phyloP scores from a whole-genome alignment of 805 yeast species.

The Yamadazyma olivae region DNA sequence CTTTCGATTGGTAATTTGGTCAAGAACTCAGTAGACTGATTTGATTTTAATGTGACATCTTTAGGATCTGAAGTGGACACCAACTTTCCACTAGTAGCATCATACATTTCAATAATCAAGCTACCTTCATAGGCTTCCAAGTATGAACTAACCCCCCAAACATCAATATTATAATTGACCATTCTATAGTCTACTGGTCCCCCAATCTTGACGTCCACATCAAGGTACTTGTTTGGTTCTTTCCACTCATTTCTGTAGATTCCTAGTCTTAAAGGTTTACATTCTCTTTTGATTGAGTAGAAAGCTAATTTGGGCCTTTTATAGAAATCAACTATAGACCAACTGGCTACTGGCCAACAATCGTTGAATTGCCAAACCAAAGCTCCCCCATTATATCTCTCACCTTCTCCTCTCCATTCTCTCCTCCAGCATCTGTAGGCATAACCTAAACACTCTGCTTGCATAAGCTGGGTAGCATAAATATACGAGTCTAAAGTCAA shows the following conservation, averaged over 20 bases:
- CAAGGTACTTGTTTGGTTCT: constrained; percentile 3
- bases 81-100: constrained; percentile 32
- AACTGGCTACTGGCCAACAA: constrained; percentile 52
- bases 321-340: constrained; percentile 46
- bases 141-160: constrained; percentile 40
- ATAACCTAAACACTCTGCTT: constrained; percentile 46
- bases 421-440: constrained; percentile 48
- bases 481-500: constrained; percentile 29
- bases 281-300: constrained; percentile 46
- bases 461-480: constrained; percentile 49
- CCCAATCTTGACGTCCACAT: constrained; percentile 8
- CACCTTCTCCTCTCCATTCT: constrained; percentile 39
- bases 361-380: constrained; percentile 55
- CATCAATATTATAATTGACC: constrained; percentile 24
- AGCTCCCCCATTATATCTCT: constrained; percentile 36
- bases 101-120: constrained; percentile 25
- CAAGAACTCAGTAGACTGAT: constrained; percentile 29
- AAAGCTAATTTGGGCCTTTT: constrained; percentile 44
- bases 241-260: constrained; percentile 22
- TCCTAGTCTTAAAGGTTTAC: constrained; percentile 29
- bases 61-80: constrained; percentile 7
- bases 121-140: constrained; percentile 15
- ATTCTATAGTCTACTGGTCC: constrained; percentile 24
- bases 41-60: constrained; percentile 18
- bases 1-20: constrained; percentile 13